Evolutionary conservation across 345 rosid species (phyloP).

Genomic region (Conringia planisiliqua): DNA sequence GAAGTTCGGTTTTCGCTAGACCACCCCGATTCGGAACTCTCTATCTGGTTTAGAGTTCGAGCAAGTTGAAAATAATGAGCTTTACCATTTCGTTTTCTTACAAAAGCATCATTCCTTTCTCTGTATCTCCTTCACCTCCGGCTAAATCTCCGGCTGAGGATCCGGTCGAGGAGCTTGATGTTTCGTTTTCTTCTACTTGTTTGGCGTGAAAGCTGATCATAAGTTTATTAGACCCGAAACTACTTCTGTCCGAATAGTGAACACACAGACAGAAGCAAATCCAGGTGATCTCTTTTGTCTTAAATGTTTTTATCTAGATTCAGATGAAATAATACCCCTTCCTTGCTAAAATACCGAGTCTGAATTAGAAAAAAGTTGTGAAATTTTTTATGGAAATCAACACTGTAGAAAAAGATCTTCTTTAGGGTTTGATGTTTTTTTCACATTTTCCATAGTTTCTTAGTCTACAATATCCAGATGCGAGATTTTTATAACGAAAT

Average conservation of each 20-base stretch:
- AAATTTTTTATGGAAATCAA: background rate
- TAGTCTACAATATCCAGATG: background rate
- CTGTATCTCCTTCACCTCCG: constrained; percentile 9
- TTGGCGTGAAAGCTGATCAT: constrained; percentile 29
- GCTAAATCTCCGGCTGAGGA: constrained; percentile 31
- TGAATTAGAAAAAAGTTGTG: background rate
- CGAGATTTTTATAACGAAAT: background rate
- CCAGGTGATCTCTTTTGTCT: constrained; percentile 24
- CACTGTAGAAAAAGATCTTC: background rate
- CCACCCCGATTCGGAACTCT: background rate
- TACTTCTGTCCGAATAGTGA: background rate
- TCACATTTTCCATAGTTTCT: constrained; percentile 11
- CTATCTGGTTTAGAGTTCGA: background rate
- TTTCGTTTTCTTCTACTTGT: constrained; percentile 7
- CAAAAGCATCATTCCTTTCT: constrained; percentile 12
- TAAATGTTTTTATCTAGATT: constrained; percentile 13
- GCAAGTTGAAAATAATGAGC: background rate
- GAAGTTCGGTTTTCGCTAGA: background rate
- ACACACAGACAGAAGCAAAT: background rate
- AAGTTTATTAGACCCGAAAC: background rate
- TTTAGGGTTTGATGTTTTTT: constrained; percentile 8
- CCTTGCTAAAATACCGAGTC: background rate
- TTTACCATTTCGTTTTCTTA: background rate
- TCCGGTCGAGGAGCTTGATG: constrained; percentile 18
- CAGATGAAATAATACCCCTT: background rate